Conservation (phyloP, 495 filamentous ascomycete species). For the Aspergillus cavernicola region DNA sequence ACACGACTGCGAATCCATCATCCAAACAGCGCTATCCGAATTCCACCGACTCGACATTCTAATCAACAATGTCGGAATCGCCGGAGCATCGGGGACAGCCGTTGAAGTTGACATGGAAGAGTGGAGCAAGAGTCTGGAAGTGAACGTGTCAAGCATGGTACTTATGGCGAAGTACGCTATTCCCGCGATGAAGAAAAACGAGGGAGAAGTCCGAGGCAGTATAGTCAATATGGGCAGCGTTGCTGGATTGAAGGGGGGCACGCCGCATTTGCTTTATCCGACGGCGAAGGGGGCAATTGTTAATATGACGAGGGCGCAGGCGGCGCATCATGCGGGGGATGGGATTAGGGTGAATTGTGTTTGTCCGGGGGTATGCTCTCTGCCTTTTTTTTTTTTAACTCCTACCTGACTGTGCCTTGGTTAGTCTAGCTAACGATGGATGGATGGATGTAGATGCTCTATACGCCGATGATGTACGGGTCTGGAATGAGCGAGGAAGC, state of each 20-base stretch:
- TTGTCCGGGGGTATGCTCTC: slow-evolving; percentile 40
- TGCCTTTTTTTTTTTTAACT: not conserved
- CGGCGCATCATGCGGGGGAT: slow-evolving; percentile 50
- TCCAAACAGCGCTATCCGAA: slow-evolving; percentile 31
- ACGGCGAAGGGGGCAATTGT: slow-evolving; percentile 58
- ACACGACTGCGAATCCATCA: slow-evolving; percentile 41
- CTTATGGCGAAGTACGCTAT: slow-evolving; percentile 53
- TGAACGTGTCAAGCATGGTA: slow-evolving; percentile 59
- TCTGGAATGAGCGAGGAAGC: slow-evolving; percentile 48
- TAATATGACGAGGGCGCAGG: slow-evolving; percentile 58
- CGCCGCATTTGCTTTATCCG: slow-evolving; percentile 57
- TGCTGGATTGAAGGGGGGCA: slow-evolving; percentile 54
- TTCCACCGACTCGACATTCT: slow-evolving; percentile 54
- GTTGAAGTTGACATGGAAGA: slow-evolving; percentile 50
- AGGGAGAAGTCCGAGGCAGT: slow-evolving; percentile 29
- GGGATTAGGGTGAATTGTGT: slow-evolving; percentile 58
- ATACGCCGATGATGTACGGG: slow-evolving; percentile 57
- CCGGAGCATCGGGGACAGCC: slow-evolving; percentile 50
- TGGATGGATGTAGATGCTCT: slow-evolving; percentile 44
- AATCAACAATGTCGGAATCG: slow-evolving; percentile 55
- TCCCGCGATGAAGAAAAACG: slow-evolving; percentile 50
- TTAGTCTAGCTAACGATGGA: not conserved
- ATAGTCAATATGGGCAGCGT: slow-evolving; percentile 59
- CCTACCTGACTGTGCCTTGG: not conserved
- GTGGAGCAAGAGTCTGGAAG: slow-evolving; percentile 50